Evolutionary conservation across 352 stramenopile genomes (phyloP).

Genomic region (Globisporangium paroecandrum): DNA sequence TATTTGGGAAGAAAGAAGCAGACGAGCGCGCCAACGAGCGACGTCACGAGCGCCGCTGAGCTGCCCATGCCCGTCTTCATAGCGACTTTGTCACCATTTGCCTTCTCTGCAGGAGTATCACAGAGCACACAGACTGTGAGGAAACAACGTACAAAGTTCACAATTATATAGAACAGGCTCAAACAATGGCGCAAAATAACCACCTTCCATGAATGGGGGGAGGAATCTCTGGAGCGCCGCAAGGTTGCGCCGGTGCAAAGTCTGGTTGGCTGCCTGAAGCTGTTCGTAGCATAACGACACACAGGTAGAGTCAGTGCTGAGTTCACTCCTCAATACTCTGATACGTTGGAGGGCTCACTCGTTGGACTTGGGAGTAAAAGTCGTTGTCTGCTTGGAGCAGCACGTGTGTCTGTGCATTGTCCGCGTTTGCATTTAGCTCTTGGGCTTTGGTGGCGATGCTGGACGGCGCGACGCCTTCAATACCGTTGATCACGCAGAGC

Average conservation of each 20-base stretch:
- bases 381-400: slow-evolving; percentile 94
- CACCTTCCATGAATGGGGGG: slow-evolving; percentile 47
- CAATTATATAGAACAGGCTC: not conserved
- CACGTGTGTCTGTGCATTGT: slow-evolving; percentile 47
- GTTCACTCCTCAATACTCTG: not conserved
- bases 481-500: slow-evolving; percentile 59
- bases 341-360: slow-evolving; percentile 31
- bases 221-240: slow-evolving; percentile 81
- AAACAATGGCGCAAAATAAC: not conserved
- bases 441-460: slow-evolving; percentile 25
- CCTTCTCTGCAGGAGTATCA: slow-evolving; percentile 23
- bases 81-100: slow-evolving; percentile 47
- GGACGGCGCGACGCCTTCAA: slow-evolving; percentile 34
- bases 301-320: not conserved
- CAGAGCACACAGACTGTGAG: not conserved
- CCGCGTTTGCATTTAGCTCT: slow-evolving; percentile 15
- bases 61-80: slow-evolving; percentile 96
- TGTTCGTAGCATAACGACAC: slow-evolving; percentile 23
- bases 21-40: slow-evolving; percentile 89
- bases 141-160: not conserved
- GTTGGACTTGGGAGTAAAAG: slow-evolving; percentile 93
- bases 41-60: slow-evolving; percentile 94
- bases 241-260: slow-evolving; percentile 64
- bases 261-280: slow-evolving; percentile 59
- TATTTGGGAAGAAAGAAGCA: slow-evolving; percentile 69